phyloP scores from a whole-genome alignment of 176 grass and related monocot genomes.

The Oryza glaberrima region DNA sequence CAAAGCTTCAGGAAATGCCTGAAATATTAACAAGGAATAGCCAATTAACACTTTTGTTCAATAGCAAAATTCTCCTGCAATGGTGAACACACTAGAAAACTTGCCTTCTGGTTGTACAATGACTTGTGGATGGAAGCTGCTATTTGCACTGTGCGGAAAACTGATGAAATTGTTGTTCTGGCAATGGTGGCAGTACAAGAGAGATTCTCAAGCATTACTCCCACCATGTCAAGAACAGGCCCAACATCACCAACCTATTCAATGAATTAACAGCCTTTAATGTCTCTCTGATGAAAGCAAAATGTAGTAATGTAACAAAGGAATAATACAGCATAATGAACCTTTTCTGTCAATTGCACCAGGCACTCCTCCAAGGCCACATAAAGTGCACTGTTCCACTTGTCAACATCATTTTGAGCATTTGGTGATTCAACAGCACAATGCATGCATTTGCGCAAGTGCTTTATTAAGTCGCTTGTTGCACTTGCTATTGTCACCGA shows the following conservation, averaged over 20 bases:
- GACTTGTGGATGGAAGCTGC: constrained; percentile 75
- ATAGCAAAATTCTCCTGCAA: constrained; percentile 33
- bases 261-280: constrained; percentile 38
- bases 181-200: constrained; percentile 59
- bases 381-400: constrained; percentile 68
- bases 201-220: constrained; percentile 89
- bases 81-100: constrained; percentile 24
- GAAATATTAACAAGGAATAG: constrained; percentile 40
- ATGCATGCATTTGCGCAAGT: constrained; percentile 95
- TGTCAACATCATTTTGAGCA: constrained; percentile 48
- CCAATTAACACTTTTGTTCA: constrained; percentile 27
- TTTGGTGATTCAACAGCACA: constrained; percentile 83
- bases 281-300: constrained; percentile 26
- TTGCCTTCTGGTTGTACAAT: constrained; percentile 84
- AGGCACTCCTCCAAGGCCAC: constrained; percentile 84
- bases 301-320: constrained; percentile 25
- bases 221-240: constrained; percentile 90
- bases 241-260: constrained; percentile 89
- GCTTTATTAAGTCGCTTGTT: constrained; percentile 83
- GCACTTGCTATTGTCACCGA: constrained; percentile 76
- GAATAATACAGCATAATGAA: constrained; percentile 39
- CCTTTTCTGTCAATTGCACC: constrained; percentile 80
- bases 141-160: constrained; percentile 85
- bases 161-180: constrained; percentile 78
- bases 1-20: constrained; percentile 95